A percentile compares a stretch with the other conserved stretches of the same genome.
phyloP scores from a whole-genome alignment of 139 green algal species.

The Haematococcus lacustris region DNA sequence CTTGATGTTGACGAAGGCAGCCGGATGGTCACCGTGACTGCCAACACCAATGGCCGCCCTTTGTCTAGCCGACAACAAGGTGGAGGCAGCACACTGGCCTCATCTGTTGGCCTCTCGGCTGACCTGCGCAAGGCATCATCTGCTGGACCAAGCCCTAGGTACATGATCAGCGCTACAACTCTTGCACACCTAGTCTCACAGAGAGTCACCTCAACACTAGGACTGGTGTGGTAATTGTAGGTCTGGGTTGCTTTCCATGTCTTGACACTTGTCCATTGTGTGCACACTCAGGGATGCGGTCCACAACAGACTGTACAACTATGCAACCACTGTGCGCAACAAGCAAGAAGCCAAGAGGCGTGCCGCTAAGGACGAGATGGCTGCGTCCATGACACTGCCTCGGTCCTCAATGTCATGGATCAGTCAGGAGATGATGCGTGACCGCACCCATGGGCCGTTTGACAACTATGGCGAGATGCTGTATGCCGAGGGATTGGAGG shows the following conservation, averaged over 20 bases:
- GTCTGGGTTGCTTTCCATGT: too few relatives aligned
- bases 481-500: conserved; percentile 69
- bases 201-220: too few relatives aligned
- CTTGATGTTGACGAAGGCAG: conserved; percentile 9
- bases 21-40: conserved; percentile 13
- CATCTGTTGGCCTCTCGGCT: too few relatives aligned
- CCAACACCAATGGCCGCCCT: not conserved
- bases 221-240: too few relatives aligned
- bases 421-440: conserved; percentile 57
- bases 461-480: conserved; percentile 77
- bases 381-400: conserved; percentile 13
- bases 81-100: too few relatives aligned
- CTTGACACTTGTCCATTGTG: too few relatives aligned
- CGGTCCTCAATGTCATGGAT: conserved; percentile 52
- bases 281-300: too few relatives aligned
- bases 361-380: not conserved
- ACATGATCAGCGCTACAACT: too few relatives aligned
- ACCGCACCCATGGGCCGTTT: conserved; percentile 47
- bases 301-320: conserved; percentile 46
- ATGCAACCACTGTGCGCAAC: conserved; percentile 32
- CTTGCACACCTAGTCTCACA: too few relatives aligned
- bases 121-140: too few relatives aligned
- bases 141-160: too few relatives aligned
- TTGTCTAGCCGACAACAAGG: conserved; percentile 3
- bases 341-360: conserved; percentile 39